phyloP scores from a whole-genome alignment of 2,329 filamentous ascomycete genomes.

The Aspergillus nomiae region DNA sequence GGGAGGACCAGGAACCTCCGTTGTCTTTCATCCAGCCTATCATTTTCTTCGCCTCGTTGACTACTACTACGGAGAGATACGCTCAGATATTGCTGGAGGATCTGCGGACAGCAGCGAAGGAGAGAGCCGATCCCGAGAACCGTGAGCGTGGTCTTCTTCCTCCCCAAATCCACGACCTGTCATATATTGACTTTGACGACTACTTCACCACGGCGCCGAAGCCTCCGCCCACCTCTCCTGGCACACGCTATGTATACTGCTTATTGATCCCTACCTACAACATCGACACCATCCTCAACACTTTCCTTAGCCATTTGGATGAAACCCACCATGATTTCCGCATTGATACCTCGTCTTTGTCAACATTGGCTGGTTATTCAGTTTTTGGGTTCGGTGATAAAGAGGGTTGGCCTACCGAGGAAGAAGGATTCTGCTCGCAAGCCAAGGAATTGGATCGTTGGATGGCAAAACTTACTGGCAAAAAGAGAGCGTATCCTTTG shows the following conservation, averaged over 20 bases:
- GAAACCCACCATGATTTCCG: constrained; percentile 97
- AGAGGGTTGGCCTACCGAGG: constrained; percentile 88
- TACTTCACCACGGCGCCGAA: constrained; percentile 82
- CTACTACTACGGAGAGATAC: constrained; percentile 76
- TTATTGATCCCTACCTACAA: constrained; percentile 90
- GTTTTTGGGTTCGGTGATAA: constrained; percentile 93
- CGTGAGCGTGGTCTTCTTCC: constrained; percentile 46
- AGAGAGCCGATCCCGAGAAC: constrained; percentile 23
- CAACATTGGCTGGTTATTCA: constrained; percentile 76
- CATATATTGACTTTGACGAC: constrained; percentile 88
- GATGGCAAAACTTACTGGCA: constrained; percentile 91
- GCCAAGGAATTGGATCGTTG: constrained; percentile 88
- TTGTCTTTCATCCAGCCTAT: constrained; percentile 60
- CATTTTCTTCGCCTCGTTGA: constrained; percentile 88
- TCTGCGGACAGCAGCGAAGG: constrained; percentile 49
- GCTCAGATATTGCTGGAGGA: constrained; percentile 64
- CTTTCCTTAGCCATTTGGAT: constrained; percentile 80
- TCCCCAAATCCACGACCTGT: constrained; percentile 73
- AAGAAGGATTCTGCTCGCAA: constrained; percentile 90
- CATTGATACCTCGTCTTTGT: constrained; percentile 84
- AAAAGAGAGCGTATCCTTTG: constrained; percentile 84
- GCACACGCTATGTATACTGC: constrained; percentile 73
- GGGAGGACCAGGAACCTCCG: constrained; percentile 18
- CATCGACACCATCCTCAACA: constrained; percentile 88
- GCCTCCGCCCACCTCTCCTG: constrained; percentile 45